These are phyloP conservation scores for Sordaria brevicollis DNA, from an alignment of 495 filamentous ascomycete species.

Conservation along the genomic window DNA sequence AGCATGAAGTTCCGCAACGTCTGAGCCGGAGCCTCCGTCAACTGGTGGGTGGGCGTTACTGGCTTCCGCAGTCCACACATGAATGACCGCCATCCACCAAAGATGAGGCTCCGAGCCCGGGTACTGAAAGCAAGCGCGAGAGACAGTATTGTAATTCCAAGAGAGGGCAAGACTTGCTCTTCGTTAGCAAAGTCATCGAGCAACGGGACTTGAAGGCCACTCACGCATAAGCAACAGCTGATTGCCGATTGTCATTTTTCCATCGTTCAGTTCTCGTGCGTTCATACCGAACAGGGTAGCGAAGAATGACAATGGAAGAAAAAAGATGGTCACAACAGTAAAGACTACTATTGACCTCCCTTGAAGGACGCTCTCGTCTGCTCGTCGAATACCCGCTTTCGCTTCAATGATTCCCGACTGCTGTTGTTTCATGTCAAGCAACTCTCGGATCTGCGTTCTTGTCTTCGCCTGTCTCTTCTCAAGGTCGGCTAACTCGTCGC, in stretches of 20 bases:
- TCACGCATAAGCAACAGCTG: slow-evolving; percentile 29
- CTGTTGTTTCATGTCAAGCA: slow-evolving; percentile 55
- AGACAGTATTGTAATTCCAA: slow-evolving; percentile 8
- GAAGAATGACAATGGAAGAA: slow-evolving; percentile 33
- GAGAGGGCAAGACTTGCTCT: slow-evolving; percentile 10
- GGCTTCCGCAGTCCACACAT: neutral
- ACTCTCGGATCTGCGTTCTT: slow-evolving; percentile 24
- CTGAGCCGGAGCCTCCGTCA: slow-evolving; percentile 8
- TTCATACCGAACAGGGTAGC: slow-evolving; percentile 36
- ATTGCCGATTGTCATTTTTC: slow-evolving; percentile 9
- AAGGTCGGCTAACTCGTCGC: slow-evolving; percentile 8
- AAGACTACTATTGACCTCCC: slow-evolving; percentile 54
- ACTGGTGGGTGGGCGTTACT: neutral
- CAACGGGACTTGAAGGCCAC: neutral
- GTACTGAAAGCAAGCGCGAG: slow-evolving; percentile 15
- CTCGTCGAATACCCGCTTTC: slow-evolving; percentile 45
- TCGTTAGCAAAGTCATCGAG: neutral
- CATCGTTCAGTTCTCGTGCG: slow-evolving; percentile 18
- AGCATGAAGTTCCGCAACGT: slow-evolving; percentile 17
- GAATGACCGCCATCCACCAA: slow-evolving; percentile 4
- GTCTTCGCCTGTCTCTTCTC: slow-evolving; percentile 14
- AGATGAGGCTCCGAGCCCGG: slow-evolving; percentile 8
- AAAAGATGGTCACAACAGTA: slow-evolving; percentile 54
- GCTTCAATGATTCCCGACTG: slow-evolving; percentile 55
- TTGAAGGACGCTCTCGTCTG: slow-evolving; percentile 47